Base-by-base conservation (phyloP, 441 rosid species). In the Aleurites moluccanus region DNA sequence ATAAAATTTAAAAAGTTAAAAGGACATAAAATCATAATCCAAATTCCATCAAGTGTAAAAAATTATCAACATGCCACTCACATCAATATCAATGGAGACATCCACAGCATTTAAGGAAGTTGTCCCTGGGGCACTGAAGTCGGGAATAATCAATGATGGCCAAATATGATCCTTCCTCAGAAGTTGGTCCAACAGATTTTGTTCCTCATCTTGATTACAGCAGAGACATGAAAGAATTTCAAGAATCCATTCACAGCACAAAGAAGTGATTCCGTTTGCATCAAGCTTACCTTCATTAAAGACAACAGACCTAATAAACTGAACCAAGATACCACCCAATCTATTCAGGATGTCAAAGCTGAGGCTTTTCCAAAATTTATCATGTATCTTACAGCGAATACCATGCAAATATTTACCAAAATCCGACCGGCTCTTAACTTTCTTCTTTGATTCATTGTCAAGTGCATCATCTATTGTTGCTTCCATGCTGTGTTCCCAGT, bases 81-180 rank as follows among this genome's bases (percentile, higher is more conserved):
- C 91, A 67, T 77, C 33, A 42, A 57, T 72, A 60, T 79, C 72
- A 61, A 65, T 28, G 49, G 84, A 63, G 55, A 67, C 57, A 47
- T 69, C 80, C 75, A 72, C 77, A 64, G 71, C 72, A 61, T 73
- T 28, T 25, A 75, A 78, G 61, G 63, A 68, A 75, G 80, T 66
- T 21, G 74, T 78, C 60, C 67, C 80, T 35, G 75, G 71, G 64
- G 79, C 67, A 79, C 84, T 70, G 45, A 83, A 83, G 78, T 84
- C 87, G 9, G 88, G 81, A 77, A 83, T 73, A 67, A 91, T 83
- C 97, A 97, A 92, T 65, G 83, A 75, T 61, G 97, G 99, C 98
- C 99, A 96, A 42, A 64, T 73, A 71, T 90, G 87, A 84, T 78
- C 86, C 87, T 86, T 84, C 71, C 77, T 77, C 47, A 92, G 83